Evolutionary conservation across 2,329 filamentous ascomycete species (phyloP), one percentile per base, ranked within the genome.

Genomic region (Clarireedia sp.): DNA sequence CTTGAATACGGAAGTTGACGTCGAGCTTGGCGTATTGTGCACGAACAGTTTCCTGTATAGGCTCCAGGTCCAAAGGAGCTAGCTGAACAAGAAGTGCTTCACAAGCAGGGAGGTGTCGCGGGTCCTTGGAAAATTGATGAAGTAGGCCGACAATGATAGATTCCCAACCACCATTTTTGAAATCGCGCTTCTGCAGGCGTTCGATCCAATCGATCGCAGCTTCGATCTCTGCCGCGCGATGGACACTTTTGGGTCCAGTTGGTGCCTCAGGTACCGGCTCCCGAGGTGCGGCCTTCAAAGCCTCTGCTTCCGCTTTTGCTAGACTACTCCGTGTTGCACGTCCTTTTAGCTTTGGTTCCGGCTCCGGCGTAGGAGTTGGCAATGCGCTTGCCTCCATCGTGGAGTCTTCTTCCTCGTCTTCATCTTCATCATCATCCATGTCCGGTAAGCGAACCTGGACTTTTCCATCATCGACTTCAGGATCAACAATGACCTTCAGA

Each of bases 101-200:
- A 68, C 90, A 96, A 21, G 73, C 69, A n/a, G 80, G 75, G 58
- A 87, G 81, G 55, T 86, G 79, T 9, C 84, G 78, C 47, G 87
- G 83, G 48, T 85, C 83, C 67, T 87, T 86, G 2, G 90, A 94
- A 4, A 97, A 74, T 63, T 95, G 90, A 69, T 96, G 79, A 16
- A 99, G 72, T 16, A 97, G 75, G 6, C 91, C 94, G 44, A 95
- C 85, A 66, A 97, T 79, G 60, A 96, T 92, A 59, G 90, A 72
- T 70, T 96, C 83, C 94, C 94, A 99, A 19, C 90, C 90, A 55
- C 92, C 94, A 45, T 92, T 81, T 60, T 82, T 78, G 68, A 97
- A 96, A 62, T 96, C 86, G 46, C 92, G 86, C 65, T 87, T 87
- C 60, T 85, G 83, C 21, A 96, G 76, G 59, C 89, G 81, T 52